Base-by-base conservation (phyloP, 2,329 filamentous ascomycete species). In the Trichocomaceae sp. region DNA sequence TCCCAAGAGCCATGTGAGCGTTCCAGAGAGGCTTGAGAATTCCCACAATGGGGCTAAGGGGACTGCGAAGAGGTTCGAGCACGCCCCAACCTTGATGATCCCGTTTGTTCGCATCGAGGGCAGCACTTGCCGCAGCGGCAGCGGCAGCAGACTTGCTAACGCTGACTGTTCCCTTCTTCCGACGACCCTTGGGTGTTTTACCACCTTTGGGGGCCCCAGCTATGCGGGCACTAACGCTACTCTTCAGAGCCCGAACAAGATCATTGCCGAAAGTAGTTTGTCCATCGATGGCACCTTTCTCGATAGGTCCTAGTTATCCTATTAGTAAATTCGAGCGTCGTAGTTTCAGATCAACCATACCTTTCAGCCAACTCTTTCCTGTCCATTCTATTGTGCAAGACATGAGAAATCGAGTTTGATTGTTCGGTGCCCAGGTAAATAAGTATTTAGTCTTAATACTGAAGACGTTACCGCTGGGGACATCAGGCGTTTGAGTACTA, bases 321-420 rank as follows among this genome's bases (percentile, higher is more conserved):
- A 12, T 33, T 29, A 50, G 5, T 33, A 23, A 47, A n/a, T n/a
- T 8, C 1, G 5, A 3, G 31, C 5, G 29, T 31, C 5, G 31
- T 20, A 3, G 47, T 23, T 45, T 35, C 13, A 5, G 8, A 22
- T 12, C 4, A 5, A 58, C 66, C 77, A 68, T 77, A 95, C 91
- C 89, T 76, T 93, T 96, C 46, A 99, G 76, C 93, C 93, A 99
- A 75, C 91, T 96, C 79, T 97, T 99, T 63, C 91, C 91, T 3
- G 86, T 86, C 95, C 95, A 99, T 66, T 99, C 95, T 44, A 96
- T 88, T 2, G 84, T 86, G 69, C 90, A 96, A 61, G 86, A 96
- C 74, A 92, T 86, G 58, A 93, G 83, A 29, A 99, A 75, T 26
- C 90, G 82, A 1, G 95, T 99, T 39, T 83, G 77, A 64, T 96